A percentile compares a stretch with the other conserved stretches of the same genome.
phyloP scores from a whole-genome alignment of 2,329 filamentous ascomycete genomes.

The Epichloe festucae region DNA sequence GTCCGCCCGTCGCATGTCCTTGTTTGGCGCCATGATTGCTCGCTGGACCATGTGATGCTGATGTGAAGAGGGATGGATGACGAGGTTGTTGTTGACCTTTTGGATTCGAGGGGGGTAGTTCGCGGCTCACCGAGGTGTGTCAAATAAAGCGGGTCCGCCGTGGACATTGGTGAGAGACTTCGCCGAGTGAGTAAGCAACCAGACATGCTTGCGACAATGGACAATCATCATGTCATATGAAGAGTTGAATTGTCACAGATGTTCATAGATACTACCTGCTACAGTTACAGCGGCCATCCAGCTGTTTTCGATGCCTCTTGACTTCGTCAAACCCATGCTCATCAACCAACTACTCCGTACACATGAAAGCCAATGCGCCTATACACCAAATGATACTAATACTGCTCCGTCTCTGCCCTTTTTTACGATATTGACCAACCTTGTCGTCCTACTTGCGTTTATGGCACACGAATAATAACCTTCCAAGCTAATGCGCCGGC shows the following conservation, averaged over 20 bases:
- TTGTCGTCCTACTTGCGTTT: background rate
- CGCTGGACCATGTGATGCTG: conserved; percentile 1
- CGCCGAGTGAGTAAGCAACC: too few relatives aligned
- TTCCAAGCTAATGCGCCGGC: conserved; percentile 57
- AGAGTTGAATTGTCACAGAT: background rate
- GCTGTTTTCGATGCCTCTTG: background rate
- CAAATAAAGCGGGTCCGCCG: conserved; percentile 1
- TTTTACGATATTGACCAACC: background rate
- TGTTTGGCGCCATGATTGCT: conserved; percentile 26
- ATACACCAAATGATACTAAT: background rate
- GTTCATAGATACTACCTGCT: background rate
- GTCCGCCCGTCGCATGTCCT: conserved; percentile 32
- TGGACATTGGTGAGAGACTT: background rate
- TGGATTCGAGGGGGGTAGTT: background rate
- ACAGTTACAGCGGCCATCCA: background rate
- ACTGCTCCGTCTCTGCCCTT: background rate
- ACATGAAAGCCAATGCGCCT: background rate
- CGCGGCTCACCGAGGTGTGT: too few relatives aligned
- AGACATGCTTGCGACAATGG: too few relatives aligned
- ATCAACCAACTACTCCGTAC: background rate
- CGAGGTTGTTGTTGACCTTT: background rate
- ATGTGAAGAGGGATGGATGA: background rate
- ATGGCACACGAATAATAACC: conserved; percentile 50
- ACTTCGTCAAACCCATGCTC: background rate
- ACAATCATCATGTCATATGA: too few relatives aligned